phyloP scores from a whole-genome alignment of 1,284 basidiomycete genomes.

The Tylopilus sp. region DNA sequence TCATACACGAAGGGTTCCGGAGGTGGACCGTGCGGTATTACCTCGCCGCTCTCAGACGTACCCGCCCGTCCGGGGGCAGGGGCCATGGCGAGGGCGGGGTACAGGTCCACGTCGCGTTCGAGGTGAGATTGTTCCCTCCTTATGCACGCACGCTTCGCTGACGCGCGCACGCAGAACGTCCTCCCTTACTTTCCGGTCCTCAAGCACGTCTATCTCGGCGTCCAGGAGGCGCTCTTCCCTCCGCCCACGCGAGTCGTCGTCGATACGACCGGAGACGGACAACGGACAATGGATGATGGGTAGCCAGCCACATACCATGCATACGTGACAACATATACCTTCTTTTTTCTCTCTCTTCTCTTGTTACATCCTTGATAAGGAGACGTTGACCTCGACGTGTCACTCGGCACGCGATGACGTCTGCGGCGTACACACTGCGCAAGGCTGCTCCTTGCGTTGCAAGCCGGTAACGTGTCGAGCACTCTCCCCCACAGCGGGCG shows the following conservation, averaged over 20 bases:
- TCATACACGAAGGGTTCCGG: constrained; percentile 68
- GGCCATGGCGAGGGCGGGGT: constrained; percentile 13
- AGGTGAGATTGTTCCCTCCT: constrained; percentile 41
- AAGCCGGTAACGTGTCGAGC: no score
- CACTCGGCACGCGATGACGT: no score
- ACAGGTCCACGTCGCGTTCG: constrained; percentile 47
- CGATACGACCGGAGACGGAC: neutral
- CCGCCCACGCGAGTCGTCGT: neutral
- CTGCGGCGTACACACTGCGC: no score
- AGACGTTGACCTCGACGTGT: no score
- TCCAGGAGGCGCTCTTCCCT: constrained; percentile 41
- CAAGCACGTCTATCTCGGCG: constrained; percentile 50
- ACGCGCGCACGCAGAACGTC: constrained; percentile 59
- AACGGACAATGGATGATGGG: no score
- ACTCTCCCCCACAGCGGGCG: no score
- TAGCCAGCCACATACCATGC: no score
- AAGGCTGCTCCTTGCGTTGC: no score
- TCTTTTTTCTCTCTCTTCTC: no score
- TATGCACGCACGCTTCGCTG: neutral
- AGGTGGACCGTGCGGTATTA: constrained; percentile 71
- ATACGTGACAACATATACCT: no score
- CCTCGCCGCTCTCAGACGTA: constrained; percentile 50
- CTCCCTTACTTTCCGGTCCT: constrained; percentile 61
- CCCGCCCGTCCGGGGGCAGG: no score
- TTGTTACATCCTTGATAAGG: no score